Evolutionary conservation across 495 filamentous ascomycete species (phyloP).

Genomic region (Paragyromitra xinjiangensis): DNA sequence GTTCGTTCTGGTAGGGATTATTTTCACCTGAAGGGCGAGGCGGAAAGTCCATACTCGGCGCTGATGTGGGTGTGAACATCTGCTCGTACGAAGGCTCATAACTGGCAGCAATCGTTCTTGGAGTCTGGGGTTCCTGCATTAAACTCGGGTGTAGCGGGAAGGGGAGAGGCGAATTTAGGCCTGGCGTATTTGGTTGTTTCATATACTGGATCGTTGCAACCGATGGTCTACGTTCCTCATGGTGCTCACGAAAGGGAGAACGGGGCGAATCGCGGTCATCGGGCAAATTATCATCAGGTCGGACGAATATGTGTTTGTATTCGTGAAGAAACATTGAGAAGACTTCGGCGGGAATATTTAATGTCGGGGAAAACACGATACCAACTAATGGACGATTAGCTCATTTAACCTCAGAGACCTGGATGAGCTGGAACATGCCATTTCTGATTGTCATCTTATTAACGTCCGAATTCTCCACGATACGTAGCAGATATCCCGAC

Average conservation of each 20-base stretch:
- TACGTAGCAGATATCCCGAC: constrained; percentile 83
- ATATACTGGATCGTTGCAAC: constrained; percentile 1
- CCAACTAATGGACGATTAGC: constrained; percentile 66
- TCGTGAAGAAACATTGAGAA: constrained; percentile 94
- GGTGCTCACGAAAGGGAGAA: constrained; percentile 22
- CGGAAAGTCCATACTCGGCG: constrained; percentile 44
- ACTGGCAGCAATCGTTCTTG: constrained; percentile 44
- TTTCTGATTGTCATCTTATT: constrained; percentile 99
- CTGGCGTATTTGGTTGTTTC: constrained; percentile 38
- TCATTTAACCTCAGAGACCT: neutral
- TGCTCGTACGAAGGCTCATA: constrained; percentile 50
- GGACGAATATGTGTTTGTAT: constrained; percentile 83
- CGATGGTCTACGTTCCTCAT: constrained; percentile 41
- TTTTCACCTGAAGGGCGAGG: constrained; percentile 23
- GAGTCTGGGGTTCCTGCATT: constrained; percentile 54
- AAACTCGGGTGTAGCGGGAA: constrained; percentile 29
- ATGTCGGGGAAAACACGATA: constrained; percentile 97
- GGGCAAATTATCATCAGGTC: constrained; percentile 65
- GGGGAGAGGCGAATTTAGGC: constrained; percentile 49
- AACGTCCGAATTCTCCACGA: constrained; percentile 84
- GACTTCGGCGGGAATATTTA: constrained; percentile 95
- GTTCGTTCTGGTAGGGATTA: constrained; percentile 21
- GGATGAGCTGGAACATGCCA: constrained; percentile 36
- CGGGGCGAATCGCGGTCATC: constrained; percentile 34
- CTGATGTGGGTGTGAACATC: constrained; percentile 45